phyloP scores from a whole-genome alignment of 495 filamentous ascomycete species.

The Tuber aestivum region DNA sequence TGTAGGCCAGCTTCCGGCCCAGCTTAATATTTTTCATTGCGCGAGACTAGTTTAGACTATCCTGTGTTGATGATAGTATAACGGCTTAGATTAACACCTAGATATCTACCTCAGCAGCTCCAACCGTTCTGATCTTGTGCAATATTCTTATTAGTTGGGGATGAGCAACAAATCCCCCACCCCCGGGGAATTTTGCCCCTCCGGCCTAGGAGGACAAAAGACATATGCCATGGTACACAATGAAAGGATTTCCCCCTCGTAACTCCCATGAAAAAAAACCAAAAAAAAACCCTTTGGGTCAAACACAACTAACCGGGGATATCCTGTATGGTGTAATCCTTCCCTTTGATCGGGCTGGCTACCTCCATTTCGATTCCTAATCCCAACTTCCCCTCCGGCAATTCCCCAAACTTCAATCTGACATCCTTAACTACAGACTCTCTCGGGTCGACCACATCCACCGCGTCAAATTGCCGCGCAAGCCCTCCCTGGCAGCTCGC shows the following conservation, averaged over 20 bases:
- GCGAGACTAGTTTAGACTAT: background rate
- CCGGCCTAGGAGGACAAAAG: too few relatives aligned
- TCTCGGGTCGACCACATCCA: slow-evolving; percentile 14
- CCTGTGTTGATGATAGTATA: background rate
- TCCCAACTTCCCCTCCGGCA: slow-evolving; percentile 22
- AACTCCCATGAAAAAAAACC: too few relatives aligned
- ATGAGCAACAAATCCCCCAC: too few relatives aligned
- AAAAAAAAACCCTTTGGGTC: too few relatives aligned
- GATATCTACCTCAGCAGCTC: background rate
- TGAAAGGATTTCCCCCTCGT: too few relatives aligned
- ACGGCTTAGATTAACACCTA: background rate
- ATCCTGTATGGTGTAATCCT: too few relatives aligned
- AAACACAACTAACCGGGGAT: too few relatives aligned
- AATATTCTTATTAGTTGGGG: too few relatives aligned
- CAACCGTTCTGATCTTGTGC: background rate
- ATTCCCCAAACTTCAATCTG: slow-evolving; percentile 26
- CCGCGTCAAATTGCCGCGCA: background rate
- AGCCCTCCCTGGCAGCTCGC: slow-evolving; percentile 29
- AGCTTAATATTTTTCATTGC: background rate
- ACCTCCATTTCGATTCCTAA: slow-evolving; percentile 14
- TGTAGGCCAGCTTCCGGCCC: background rate
- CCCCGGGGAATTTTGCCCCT: too few relatives aligned
- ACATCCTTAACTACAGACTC: slow-evolving; percentile 26
- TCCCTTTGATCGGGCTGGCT: too few relatives aligned
- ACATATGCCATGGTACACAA: too few relatives aligned